These are phyloP conservation scores for Backusella luteola DNA, from an alignment of 192 early-diverging fungal genomes.

Conservation along the genomic window DNA sequence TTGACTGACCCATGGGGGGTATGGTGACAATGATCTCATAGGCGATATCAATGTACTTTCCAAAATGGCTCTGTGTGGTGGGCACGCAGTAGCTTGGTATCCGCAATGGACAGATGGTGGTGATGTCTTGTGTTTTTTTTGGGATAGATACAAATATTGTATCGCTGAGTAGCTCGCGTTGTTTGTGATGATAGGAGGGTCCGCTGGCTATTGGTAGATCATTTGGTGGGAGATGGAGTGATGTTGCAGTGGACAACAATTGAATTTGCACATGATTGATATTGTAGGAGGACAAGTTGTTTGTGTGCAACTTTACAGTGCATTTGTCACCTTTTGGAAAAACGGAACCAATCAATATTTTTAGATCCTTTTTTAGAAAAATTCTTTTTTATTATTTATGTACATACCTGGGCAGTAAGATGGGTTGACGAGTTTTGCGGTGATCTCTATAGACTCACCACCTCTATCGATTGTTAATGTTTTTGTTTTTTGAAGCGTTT, in stretches of 20 bases:
- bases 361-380: not conserved
- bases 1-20: conserved; percentile 11
- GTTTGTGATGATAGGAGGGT: conserved; percentile 2
- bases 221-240: not conserved
- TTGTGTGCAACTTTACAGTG: not conserved
- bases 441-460: conserved; percentile 6
- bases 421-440: conserved; percentile 18
- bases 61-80: conserved; percentile 12
- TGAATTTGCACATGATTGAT: conserved; percentile 10
- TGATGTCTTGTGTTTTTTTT: not conserved
- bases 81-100: conserved; percentile 24
- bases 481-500: not conserved
- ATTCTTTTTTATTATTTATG: not conserved
- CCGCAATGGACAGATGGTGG: conserved; percentile 6
- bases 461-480: not conserved
- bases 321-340: conserved; percentile 23
- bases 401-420: conserved; percentile 32
- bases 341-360: not conserved
- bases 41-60: conserved; percentile 16
- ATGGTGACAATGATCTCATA: conserved; percentile 24
- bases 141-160: conserved; percentile 22
- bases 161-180: conserved; percentile 11
- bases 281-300: conserved; percentile 5
- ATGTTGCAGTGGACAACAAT: conserved; percentile 20
- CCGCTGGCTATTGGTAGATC: conserved; percentile 12